Percentiles rank a stretch among this genome's conserved stretches.
Evolutionary conservation across 768 basidiomycete species (phyloP).

Genomic region (Kwoniella sp.): DNA sequence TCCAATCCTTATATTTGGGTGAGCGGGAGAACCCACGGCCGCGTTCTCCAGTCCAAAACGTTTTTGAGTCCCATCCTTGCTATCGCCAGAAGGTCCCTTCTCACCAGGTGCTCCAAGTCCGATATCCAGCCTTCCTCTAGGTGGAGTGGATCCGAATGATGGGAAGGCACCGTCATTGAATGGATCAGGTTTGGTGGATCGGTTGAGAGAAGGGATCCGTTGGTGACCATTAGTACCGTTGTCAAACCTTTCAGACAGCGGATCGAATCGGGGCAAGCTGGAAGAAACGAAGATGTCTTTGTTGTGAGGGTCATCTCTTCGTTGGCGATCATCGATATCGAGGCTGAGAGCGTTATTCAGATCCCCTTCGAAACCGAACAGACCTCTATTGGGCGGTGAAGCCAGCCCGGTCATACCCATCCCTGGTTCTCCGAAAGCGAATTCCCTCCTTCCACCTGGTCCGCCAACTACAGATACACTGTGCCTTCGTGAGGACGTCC

Average conservation of each 20-base stretch:
- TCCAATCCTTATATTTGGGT: not conserved
- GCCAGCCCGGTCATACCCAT: constrained; percentile 32
- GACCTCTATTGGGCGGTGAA: constrained; percentile 33
- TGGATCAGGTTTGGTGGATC: constrained; percentile 1
- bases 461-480: constrained; percentile 53
- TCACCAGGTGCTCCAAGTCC: constrained; percentile 12
- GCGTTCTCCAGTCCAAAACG: constrained; percentile 36
- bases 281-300: constrained; percentile 9
- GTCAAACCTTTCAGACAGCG: constrained; percentile 4
- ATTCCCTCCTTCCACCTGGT: constrained; percentile 46
- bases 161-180: constrained; percentile 15
- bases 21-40: constrained; percentile 20
- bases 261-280: constrained; percentile 19
- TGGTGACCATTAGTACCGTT: constrained; percentile 9
- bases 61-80: constrained; percentile 23
- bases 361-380: constrained; percentile 35
- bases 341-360: constrained; percentile 46
- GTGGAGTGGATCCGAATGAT: constrained; percentile 27
- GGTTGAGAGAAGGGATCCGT: constrained; percentile 16
- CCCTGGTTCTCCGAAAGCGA: constrained; percentile 43
- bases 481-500: constrained; percentile 48
- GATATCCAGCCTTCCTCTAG: constrained; percentile 27
- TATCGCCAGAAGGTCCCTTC: constrained; percentile 26
- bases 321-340: constrained; percentile 38
- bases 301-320: constrained; percentile 19